A percentile compares a stretch with the other conserved stretches of the same genome.
Conservation (phyloP, 1,139 yeast genomes). For the Nakaseomyces kungkrabaensis region DNA sequence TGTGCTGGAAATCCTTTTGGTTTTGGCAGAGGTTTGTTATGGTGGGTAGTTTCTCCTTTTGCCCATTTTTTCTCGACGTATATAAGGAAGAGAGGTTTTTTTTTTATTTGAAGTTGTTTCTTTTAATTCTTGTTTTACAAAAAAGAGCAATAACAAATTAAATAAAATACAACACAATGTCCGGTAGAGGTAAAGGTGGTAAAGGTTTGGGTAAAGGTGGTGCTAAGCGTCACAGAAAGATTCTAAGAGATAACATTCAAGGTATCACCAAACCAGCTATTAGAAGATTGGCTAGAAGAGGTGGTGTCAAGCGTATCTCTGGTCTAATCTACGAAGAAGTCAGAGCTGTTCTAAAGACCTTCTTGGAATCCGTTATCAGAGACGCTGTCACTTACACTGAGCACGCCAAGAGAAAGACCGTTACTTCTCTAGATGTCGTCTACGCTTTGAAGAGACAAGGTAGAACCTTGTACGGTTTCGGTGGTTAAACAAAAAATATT, state of each 20-base stretch:
- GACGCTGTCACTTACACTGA: conserved; percentile 99
- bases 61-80: too few species aligned
- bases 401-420: conserved; percentile 99
- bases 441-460: conserved; percentile 99
- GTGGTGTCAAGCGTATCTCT: conserved; percentile 99
- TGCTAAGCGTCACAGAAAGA: conserved; percentile 99
- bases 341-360: conserved; percentile 90
- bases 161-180: conserved; percentile 44
- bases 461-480: conserved; percentile 99
- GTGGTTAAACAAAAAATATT: conserved; percentile 53
- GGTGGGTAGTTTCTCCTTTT: too few species aligned
- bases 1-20: too few species aligned
- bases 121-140: too few species aligned
- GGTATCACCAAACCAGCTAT: conserved; percentile 99
- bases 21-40: too few species aligned
- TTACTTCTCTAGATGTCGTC: conserved; percentile 95
- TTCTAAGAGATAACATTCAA: conserved; percentile 97
- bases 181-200: conserved; percentile 99
- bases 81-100: background rate
- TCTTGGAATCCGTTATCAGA: conserved; percentile 95
- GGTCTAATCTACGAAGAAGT: conserved; percentile 98
- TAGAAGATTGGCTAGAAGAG: conserved; percentile 99
- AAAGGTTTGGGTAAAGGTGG: conserved; percentile 99
- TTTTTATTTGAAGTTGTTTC: background rate
- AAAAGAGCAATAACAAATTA: conserved; percentile 4